Evolutionary conservation across 1,284 basidiomycete genomes (phyloP).

Genomic region (Fistulina hepatica): DNA sequence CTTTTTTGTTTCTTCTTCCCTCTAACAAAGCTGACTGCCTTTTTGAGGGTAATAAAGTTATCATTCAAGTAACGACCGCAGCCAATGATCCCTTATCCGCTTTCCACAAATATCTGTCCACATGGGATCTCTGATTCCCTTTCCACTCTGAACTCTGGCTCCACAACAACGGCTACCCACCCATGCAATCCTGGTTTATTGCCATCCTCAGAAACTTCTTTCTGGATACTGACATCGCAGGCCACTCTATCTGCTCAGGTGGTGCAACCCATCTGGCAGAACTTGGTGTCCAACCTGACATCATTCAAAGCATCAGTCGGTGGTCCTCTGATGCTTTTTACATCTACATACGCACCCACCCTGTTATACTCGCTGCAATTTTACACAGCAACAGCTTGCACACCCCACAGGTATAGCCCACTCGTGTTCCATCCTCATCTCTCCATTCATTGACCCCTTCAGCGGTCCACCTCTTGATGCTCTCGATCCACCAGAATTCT

Average conservation of each 20-base stretch:
- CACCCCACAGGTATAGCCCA: no score
- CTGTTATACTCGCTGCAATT: constrained; percentile 10
- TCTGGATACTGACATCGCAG: constrained; percentile 10
- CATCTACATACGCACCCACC: constrained; percentile 19
- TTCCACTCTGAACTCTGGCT: constrained; percentile 19
- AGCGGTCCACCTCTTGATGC: no score
- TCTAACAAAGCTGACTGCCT: constrained; percentile 23
- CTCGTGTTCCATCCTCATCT: no score
- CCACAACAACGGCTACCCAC: constrained; percentile 12
- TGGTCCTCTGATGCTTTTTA: constrained; percentile 18
- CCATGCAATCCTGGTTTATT: constrained; percentile 16
- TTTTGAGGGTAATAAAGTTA: constrained; percentile 19
- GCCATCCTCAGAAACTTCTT: constrained; percentile 8
- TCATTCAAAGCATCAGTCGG: constrained; percentile 15
- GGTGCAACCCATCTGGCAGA: constrained; percentile 17
- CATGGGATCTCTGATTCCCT: constrained; percentile 16
- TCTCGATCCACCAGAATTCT: no score
- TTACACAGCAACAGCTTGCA: no score
- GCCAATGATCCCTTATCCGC: constrained; percentile 8
- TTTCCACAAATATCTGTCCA: constrained; percentile 15
- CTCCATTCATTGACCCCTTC: no score
- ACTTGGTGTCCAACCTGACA: constrained; percentile 11
- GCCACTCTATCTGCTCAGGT: constrained; percentile 16
- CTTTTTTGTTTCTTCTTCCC: constrained; percentile 20
- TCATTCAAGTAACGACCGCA: constrained; percentile 9